phyloP scores from a whole-genome alignment of 140 eudicot genomes.

The Bidens hawaiensis region DNA sequence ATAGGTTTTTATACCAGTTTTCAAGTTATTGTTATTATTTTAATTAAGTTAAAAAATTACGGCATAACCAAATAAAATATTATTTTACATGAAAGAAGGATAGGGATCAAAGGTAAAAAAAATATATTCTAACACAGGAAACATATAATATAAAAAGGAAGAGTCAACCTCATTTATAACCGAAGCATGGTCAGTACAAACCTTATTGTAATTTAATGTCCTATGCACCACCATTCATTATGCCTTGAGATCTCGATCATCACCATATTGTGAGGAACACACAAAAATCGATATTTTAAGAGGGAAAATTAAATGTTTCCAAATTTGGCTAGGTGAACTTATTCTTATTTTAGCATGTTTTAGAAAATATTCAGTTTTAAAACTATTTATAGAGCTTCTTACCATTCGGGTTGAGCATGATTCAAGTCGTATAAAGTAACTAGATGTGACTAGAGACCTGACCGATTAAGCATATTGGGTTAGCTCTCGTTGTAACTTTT shows the following conservation, averaged over 20 bases:
- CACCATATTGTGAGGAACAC: conserved; percentile 31
- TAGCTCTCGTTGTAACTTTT: too few species aligned
- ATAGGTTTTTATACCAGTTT: too few species aligned
- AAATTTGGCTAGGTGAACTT: not conserved
- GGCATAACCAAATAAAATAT: too few species aligned
- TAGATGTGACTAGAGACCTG: too few species aligned
- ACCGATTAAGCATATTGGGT: too few species aligned
- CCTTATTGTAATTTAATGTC: conserved; percentile 25
- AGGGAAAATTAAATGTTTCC: conserved; percentile 20
- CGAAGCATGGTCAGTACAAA: conserved; percentile 22
- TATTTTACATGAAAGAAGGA: not conserved
- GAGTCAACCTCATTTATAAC: conserved; percentile 32
- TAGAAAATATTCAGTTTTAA: too few species aligned
- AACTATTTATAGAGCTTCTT: too few species aligned
- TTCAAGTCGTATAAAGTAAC: too few species aligned
- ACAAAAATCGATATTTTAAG: conserved; percentile 17
- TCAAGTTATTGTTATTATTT: too few species aligned
- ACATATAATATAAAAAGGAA: conserved; percentile 17
- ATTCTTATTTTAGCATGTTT: too few species aligned
- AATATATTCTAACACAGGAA: conserved; percentile 10
- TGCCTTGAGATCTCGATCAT: conserved; percentile 38
- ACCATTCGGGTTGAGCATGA: too few species aligned
- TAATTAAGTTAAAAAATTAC: too few species aligned
- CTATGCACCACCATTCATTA: conserved; percentile 37
- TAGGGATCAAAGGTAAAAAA: not conserved